Conservation (phyloP, 1,139 yeast species). For the Lodderomyces jiufengensis region DNA sequence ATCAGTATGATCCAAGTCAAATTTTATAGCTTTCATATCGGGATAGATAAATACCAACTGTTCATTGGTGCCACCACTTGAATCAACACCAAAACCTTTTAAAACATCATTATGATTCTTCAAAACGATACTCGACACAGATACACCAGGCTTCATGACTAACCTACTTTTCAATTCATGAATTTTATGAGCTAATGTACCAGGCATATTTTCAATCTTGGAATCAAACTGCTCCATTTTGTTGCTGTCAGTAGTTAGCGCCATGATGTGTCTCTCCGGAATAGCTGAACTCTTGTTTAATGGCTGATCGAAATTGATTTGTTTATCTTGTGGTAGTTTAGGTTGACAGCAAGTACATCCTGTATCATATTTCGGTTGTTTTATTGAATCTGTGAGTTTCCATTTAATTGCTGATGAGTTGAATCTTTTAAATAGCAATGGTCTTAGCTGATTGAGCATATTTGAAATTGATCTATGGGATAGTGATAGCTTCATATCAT, state of each 20-base stretch:
- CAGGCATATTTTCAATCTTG: constrained; percentile 48
- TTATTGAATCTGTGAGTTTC: constrained; percentile 30
- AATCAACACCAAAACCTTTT: constrained; percentile 12
- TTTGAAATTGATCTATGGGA: no score
- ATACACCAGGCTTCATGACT: background rate
- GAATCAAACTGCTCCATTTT: constrained; percentile 51
- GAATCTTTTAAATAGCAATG: no score
- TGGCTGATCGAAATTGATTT: constrained; percentile 36
- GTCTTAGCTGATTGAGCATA: no score
- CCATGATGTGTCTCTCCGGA: constrained; percentile 55
- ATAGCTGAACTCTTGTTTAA: constrained; percentile 44
- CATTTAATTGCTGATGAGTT: no score
- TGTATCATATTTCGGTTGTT: constrained; percentile 51
- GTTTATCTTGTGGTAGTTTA: constrained; percentile 37
- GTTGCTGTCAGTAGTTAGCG: constrained; percentile 35
- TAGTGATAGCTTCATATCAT: no score
- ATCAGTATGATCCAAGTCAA: constrained; percentile 27
- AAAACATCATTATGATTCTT: constrained; percentile 15
- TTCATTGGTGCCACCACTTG: constrained; percentile 8
- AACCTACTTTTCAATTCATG: constrained; percentile 22
- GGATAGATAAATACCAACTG: constrained; percentile 51
- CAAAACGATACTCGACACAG: constrained; percentile 35
- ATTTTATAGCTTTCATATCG: constrained; percentile 41
- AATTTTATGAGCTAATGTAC: constrained; percentile 20
- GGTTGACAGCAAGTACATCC: constrained; percentile 63